These are phyloP conservation scores for Candida xyloterini DNA, from an alignment of 805 yeast genomes.

Conservation along the genomic window DNA sequence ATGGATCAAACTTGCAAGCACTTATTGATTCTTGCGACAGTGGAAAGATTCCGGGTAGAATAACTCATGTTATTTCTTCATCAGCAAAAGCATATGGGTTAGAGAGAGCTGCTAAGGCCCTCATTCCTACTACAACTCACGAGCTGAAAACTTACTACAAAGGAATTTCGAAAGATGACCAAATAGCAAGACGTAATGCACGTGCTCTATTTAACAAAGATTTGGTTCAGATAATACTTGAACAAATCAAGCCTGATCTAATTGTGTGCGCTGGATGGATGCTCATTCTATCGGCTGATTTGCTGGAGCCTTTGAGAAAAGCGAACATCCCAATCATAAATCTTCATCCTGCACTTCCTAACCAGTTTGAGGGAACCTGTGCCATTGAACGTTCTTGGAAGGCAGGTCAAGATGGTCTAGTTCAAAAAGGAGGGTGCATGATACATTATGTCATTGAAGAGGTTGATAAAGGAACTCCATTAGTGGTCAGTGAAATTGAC, in stretches of 20 bases:
- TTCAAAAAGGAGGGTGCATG: constrained; percentile 86
- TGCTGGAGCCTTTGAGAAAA: constrained; percentile 60
- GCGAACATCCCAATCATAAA: constrained; percentile 78
- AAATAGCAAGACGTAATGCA: constrained; percentile 52
- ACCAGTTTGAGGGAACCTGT: constrained; percentile 94
- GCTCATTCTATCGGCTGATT: constrained; percentile 80
- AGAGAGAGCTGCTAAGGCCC: constrained; percentile 65
- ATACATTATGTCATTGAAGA: constrained; percentile 94
- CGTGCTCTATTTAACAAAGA: constrained; percentile 75
- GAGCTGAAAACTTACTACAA: constrained; percentile 69
- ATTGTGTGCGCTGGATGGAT: constrained; percentile 99
- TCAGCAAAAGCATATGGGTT: constrained; percentile 84
- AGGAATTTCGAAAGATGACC: constrained; percentile 69
- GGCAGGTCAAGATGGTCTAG: constrained; percentile 84
- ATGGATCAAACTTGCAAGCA: constrained; percentile 95
- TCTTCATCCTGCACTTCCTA: constrained; percentile 95
- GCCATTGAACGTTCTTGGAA: constrained; percentile 97
- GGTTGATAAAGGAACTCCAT: constrained; percentile 91
- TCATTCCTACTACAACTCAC: constrained; percentile 72
- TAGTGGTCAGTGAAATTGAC: constrained; percentile 75
- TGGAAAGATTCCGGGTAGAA: constrained; percentile 42
- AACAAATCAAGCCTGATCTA: constrained; percentile 64
- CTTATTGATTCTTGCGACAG: constrained; percentile 66
- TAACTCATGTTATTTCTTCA: constrained; percentile 82
- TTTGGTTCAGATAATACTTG: constrained; percentile 63